These are phyloP conservation scores for Fusarium sp. DNA, from an alignment of 2,329 filamentous ascomycete species.

Conservation along the genomic window DNA sequence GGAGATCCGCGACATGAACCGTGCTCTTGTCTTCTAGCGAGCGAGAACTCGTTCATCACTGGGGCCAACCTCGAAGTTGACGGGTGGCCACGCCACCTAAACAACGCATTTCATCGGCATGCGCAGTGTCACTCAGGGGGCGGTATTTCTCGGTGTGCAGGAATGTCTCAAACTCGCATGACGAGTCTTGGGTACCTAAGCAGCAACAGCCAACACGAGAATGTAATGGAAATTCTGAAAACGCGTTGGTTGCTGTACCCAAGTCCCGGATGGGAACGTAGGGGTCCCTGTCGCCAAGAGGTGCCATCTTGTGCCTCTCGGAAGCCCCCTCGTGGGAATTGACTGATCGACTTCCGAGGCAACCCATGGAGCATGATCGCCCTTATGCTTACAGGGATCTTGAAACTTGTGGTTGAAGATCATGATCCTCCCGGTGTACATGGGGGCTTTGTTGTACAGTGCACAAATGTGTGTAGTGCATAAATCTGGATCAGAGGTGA, in stretches of 20 bases:
- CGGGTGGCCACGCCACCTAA: conserved; percentile 34
- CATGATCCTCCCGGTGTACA: background rate
- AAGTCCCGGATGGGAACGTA: background rate
- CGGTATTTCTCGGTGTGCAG: conserved; percentile 6
- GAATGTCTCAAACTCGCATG: background rate
- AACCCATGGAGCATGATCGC: background rate
- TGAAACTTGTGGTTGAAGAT: background rate
- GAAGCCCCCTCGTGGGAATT: background rate
- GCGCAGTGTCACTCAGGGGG: background rate
- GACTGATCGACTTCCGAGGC: background rate
- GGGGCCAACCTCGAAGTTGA: conserved; percentile 73
- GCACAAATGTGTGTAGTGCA: background rate
- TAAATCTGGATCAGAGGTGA: background rate
- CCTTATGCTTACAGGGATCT: background rate
- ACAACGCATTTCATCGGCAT: background rate
- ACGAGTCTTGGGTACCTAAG: background rate
- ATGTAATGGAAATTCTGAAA: background rate
- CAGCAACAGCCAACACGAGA: background rate
- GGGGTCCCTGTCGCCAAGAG: background rate
- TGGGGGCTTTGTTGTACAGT: background rate
- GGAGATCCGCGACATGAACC: conserved; percentile 69
- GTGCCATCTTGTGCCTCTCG: background rate
- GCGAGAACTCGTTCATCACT: conserved; percentile 78
- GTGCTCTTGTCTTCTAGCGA: conserved; percentile 78
- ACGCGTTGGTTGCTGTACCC: background rate